Conservation (phyloP, 352 stramenopile genomes). For the Phytophthora pisi region DNA sequence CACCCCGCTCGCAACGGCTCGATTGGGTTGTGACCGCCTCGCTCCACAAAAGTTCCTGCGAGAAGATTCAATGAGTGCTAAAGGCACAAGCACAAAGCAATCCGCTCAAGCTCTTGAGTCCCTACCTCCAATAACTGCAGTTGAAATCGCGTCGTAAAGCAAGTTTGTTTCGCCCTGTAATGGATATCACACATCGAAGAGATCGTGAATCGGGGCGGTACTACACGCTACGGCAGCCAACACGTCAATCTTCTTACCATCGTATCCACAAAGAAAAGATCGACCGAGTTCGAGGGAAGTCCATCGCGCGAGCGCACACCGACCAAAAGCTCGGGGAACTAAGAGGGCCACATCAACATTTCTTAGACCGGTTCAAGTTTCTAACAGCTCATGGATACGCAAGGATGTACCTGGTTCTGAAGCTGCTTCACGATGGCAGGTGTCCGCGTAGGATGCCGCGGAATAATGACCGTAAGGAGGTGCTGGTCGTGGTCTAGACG, state of each 20-base stretch:
- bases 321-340: conserved; percentile 52
- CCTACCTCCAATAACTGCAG: conserved; percentile 70
- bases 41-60: conserved; percentile 59
- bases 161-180: conserved; percentile 63
- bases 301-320: conserved; percentile 41
- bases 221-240: not conserved
- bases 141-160: conserved; percentile 53
- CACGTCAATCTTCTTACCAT: conserved; percentile 41
- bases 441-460: conserved; percentile 59
- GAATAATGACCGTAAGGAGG: conserved; percentile 62
- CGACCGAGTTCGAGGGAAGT: conserved; percentile 29
- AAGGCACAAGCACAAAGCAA: not conserved
- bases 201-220: not conserved
- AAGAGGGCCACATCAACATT: not conserved
- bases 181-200: not conserved
- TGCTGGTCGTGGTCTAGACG: conserved; percentile 4
- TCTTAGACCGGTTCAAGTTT: not conserved
- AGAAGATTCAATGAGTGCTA: not conserved
- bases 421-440: conserved; percentile 44
- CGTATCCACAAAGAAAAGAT: conserved; percentile 74
- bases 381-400: not conserved
- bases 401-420: conserved; percentile 30
- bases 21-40: conserved; percentile 79
- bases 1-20: conserved; percentile 70
- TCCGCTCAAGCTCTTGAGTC: not conserved